Evolutionary conservation across 192 early-diverging fungal species (phyloP).

Genomic region (Gamsiella multidivaricata): DNA sequence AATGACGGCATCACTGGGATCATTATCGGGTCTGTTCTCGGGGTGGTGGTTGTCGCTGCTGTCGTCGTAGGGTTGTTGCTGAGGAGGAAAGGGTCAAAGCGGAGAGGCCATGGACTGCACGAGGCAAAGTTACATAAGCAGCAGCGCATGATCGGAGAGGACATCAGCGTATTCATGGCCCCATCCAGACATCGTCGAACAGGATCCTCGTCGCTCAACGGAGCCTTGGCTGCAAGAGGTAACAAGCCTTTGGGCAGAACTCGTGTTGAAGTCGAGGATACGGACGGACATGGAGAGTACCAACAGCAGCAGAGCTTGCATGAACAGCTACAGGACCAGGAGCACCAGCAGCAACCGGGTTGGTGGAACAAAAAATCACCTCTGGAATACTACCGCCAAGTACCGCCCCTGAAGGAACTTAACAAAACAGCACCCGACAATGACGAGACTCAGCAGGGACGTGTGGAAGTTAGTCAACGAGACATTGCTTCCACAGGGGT

Average conservation of each 20-base stretch:
- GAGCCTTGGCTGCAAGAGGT: no score
- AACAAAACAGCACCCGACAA: background rate
- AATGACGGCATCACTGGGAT: background rate
- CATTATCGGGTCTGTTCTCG: background rate
- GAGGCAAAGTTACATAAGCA: constrained; percentile 10
- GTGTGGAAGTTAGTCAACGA: background rate
- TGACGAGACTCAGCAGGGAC: background rate
- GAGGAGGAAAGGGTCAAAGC: background rate
- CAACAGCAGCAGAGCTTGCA: background rate
- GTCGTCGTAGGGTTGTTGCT: background rate
- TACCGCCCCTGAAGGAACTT: constrained; percentile 15
- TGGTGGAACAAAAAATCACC: constrained; percentile 34
- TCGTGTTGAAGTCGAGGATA: no score
- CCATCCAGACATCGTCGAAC: background rate
- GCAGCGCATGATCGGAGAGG: constrained; percentile 17
- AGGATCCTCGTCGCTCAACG: background rate
- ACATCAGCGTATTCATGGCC: background rate
- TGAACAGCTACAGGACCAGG: background rate
- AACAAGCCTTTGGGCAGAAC: no score
- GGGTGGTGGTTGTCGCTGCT: background rate
- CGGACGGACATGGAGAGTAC: background rate
- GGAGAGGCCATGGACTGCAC: background rate
- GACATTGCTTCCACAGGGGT: no score
- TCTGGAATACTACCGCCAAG: constrained; percentile 30
- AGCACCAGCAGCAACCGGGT: constrained; percentile 16